Conservation (phyloP, 2,329 filamentous ascomycete genomes). For the Thermoascus crustaceus region DNA sequence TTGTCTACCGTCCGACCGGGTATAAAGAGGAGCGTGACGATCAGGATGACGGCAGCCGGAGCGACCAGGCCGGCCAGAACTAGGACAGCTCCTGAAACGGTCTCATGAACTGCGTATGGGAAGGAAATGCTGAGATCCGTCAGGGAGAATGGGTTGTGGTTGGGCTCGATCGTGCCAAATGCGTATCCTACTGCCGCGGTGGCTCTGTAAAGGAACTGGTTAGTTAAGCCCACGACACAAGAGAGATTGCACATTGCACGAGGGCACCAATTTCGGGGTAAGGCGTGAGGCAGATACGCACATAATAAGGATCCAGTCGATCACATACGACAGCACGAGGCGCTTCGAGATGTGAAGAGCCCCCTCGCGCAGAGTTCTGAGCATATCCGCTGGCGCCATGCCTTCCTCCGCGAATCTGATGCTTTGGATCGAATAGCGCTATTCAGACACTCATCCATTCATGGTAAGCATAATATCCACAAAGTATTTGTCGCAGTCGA, state of each 20-base stretch:
- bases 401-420: too few relatives aligned
- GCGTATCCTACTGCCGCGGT: conserved; percentile 53
- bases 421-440: too few relatives aligned
- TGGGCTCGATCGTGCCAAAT: conserved; percentile 54
- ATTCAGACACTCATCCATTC: too few relatives aligned
- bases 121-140: conserved; percentile 72
- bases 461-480: too few relatives aligned
- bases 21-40: conserved; percentile 61
- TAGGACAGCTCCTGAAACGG: conserved; percentile 60
- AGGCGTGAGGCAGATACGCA: conserved; percentile 23
- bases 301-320: conserved; percentile 64
- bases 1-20: conserved; percentile 61
- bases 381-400: background rate
- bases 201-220: conserved; percentile 30
- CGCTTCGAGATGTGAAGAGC: conserved; percentile 34
- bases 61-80: conserved; percentile 54
- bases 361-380: background rate
- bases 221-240: conserved; percentile 11
- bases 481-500: too few relatives aligned
- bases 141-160: conserved; percentile 62
- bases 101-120: conserved; percentile 62
- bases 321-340: conserved; percentile 57
- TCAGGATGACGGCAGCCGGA: conserved; percentile 59
- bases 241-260: background rate
- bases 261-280: background rate